These are phyloP conservation scores for Amylostereum chailletii DNA, from an alignment of 1,284 basidiomycete species.

Conservation along the genomic window DNA sequence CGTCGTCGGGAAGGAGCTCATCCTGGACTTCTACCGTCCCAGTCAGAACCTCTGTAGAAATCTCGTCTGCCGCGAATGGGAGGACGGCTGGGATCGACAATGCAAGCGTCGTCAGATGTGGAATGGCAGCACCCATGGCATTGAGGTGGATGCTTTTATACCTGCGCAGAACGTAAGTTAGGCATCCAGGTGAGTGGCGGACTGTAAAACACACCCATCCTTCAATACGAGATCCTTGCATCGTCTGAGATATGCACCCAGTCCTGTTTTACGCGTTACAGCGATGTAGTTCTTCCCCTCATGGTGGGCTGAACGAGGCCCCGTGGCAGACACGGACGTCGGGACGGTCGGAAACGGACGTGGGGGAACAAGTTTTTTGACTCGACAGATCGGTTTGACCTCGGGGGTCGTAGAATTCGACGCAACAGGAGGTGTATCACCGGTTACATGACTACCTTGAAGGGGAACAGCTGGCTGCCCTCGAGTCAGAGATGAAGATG, in stretches of 20 bases:
- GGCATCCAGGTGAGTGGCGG: too few relatives aligned
- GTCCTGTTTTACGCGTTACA: conserved; percentile 67
- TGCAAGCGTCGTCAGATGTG: conserved; percentile 66
- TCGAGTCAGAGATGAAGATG: too few relatives aligned
- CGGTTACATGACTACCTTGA: too few relatives aligned
- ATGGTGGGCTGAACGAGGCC: conserved; percentile 67
- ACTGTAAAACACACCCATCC: conserved; percentile 52
- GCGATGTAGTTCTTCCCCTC: conserved; percentile 78
- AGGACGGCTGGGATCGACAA: conserved; percentile 70
- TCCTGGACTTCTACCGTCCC: conserved; percentile 75
- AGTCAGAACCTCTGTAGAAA: conserved; percentile 62
- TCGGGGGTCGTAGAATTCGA: conserved; percentile 2
- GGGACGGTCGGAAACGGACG: conserved; percentile 72
- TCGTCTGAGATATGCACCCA: conserved; percentile 70
- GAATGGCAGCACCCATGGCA: conserved; percentile 85
- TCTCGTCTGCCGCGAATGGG: conserved; percentile 57
- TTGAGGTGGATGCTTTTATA: conserved; percentile 70
- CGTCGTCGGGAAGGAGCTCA: conserved; percentile 69
- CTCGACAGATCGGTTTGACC: conserved; percentile 20
- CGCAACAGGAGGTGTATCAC: too few relatives aligned
- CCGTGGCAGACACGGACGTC: conserved; percentile 66
- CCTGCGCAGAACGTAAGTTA: conserved; percentile 26
- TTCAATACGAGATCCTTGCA: conserved; percentile 71
- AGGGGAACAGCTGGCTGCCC: too few relatives aligned
- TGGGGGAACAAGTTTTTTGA: conserved; percentile 60